These are phyloP conservation scores for Ilyonectria robusta DNA, from an alignment of 2,329 filamentous ascomycete genomes.

Conservation along the genomic window DNA sequence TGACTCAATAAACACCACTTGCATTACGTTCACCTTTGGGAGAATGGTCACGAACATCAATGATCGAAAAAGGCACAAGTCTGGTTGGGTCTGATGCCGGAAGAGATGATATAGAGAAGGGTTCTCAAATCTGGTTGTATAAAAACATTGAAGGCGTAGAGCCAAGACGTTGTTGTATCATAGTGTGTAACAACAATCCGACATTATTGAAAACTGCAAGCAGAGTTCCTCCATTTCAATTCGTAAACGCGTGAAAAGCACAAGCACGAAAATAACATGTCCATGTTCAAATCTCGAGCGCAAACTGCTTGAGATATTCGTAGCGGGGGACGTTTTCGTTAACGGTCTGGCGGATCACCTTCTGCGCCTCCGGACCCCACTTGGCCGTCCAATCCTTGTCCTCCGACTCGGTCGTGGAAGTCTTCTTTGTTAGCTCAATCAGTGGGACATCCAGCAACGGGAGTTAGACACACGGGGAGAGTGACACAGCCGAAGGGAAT, in stretches of 20 bases:
- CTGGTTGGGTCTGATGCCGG: constrained; percentile 16
- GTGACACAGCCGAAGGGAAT: constrained; percentile 41
- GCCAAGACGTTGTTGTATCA: constrained; percentile 48
- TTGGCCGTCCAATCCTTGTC: constrained; percentile 81
- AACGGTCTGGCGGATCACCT: constrained; percentile 78
- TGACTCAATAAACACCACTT: constrained; percentile 13
- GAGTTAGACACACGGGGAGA: constrained; percentile 33
- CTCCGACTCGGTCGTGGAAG: constrained; percentile 75
- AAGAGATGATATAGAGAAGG: constrained; percentile 21
- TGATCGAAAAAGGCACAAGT: constrained; percentile 10
- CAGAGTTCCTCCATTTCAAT: constrained; percentile 33
- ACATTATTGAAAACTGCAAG: constrained; percentile 40
- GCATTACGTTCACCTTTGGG: constrained; percentile 4
- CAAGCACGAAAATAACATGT: constrained; percentile 7
- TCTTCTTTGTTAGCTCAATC: constrained; percentile 63
- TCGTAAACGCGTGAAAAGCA: constrained; percentile 14
- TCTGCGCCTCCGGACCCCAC: constrained; percentile 79
- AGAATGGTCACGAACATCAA: constrained; percentile 15
- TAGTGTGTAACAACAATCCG: constrained; percentile 48
- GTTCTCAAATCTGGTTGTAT: constrained; percentile 36
- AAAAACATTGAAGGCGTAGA: constrained; percentile 40
- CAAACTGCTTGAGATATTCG: constrained; percentile 84
- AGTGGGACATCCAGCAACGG: constrained; percentile 41
- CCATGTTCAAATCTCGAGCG: constrained; percentile 35
- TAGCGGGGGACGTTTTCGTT: constrained; percentile 81